Evolutionary conservation across 2,329 filamentous ascomycete genomes (phyloP).

Genomic region (Aspergillus texensis): DNA sequence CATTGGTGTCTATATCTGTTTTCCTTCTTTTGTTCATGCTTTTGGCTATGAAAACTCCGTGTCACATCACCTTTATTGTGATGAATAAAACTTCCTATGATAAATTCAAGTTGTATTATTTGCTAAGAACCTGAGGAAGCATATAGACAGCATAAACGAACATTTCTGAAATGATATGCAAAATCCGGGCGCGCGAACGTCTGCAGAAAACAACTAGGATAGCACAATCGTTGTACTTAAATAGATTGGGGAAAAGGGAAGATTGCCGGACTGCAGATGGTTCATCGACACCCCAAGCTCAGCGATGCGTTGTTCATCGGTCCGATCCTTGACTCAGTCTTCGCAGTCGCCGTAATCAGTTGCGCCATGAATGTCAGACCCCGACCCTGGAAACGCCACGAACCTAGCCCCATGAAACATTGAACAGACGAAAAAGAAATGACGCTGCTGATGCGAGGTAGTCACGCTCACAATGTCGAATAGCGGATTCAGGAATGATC

Average conservation of each 20-base stretch:
- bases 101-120: background rate
- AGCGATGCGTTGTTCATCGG: conserved; percentile 15
- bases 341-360: conserved; percentile 19
- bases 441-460: conserved; percentile 30
- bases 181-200: conserved; percentile 9
- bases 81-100: background rate
- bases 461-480: conserved; percentile 18
- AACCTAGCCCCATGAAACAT: conserved; percentile 26
- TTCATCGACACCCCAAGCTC: conserved; percentile 9
- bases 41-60: background rate
- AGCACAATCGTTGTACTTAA: conserved; percentile 2
- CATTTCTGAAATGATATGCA: conserved; percentile 5
- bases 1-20: background rate
- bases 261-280: conserved; percentile 6
- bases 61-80: background rate
- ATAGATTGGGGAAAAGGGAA: background rate
- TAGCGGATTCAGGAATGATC: conserved; percentile 10
- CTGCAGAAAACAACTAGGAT: background rate
- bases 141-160: background rate
- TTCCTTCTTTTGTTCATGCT: background rate
- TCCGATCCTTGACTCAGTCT: conserved; percentile 22
- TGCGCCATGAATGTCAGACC: conserved; percentile 23
- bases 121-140: background rate
- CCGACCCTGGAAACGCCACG: conserved; percentile 37
- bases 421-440: conserved; percentile 17